These are phyloP conservation scores for Heliamphora exappendiculata DNA, from an alignment of 148 eudicot species.

Conservation along the genomic window DNA sequence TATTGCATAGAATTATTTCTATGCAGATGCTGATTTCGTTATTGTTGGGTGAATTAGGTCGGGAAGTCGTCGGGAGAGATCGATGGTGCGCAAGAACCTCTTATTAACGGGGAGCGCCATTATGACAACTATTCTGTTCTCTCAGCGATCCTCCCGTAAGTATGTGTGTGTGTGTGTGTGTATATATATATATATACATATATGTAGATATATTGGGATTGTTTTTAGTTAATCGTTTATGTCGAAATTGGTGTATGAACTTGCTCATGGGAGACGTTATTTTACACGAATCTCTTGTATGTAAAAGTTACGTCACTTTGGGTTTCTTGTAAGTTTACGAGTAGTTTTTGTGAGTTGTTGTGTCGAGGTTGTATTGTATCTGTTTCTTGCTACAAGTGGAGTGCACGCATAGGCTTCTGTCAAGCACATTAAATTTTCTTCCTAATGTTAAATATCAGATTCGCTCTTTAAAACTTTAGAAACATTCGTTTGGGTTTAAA, in stretches of 20 bases:
- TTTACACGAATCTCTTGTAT: too few species aligned
- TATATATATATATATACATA: background rate
- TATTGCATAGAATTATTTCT: background rate
- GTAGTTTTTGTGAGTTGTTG: too few species aligned
- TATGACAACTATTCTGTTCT: conserved; percentile 42
- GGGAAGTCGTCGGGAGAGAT: conserved; percentile 34
- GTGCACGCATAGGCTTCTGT: background rate
- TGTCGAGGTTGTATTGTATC: too few species aligned
- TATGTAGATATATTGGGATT: background rate
- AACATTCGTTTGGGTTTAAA: background rate
- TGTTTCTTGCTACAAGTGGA: background rate
- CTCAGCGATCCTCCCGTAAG: conserved; percentile 57
- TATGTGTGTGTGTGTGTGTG: background rate
- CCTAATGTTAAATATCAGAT: background rate
- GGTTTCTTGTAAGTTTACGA: too few species aligned
- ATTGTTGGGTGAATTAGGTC: conserved; percentile 13
- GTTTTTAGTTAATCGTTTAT: background rate
- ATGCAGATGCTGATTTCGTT: background rate
- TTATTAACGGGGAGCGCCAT: conserved; percentile 26
- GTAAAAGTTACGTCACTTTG: too few species aligned
- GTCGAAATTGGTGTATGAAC: background rate
- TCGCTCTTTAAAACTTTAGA: too few species aligned
- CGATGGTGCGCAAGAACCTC: conserved; percentile 32
- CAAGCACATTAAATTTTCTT: background rate
- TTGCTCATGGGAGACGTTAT: too few species aligned